These are phyloP conservation scores for Penicillium dipodomyicola DNA, from an alignment of 495 filamentous ascomycete genomes.

Conservation along the genomic window DNA sequence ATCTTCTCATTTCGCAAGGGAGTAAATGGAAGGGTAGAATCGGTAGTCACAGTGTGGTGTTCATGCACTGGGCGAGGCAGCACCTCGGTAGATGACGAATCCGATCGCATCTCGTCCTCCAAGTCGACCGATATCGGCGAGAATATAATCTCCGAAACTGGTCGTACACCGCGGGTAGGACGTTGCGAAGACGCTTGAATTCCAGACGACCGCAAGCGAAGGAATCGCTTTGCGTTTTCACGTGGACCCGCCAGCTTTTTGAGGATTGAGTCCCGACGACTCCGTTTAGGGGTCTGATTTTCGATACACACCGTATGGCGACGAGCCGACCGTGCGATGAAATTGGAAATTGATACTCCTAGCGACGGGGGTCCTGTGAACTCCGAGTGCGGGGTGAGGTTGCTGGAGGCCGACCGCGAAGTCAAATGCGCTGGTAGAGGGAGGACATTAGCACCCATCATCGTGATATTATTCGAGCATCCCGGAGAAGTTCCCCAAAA, in stretches of 20 bases:
- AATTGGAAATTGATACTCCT: slow-evolving; percentile 22
- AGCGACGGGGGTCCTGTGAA: slow-evolving; percentile 20
- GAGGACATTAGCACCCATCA: slow-evolving; percentile 38
- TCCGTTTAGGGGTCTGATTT: slow-evolving; percentile 29
- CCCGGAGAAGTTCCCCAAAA: slow-evolving; percentile 9
- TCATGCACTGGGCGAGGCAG: slow-evolving; percentile 29
- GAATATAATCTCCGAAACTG: slow-evolving; percentile 45
- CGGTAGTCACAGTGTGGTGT: slow-evolving; percentile 22
- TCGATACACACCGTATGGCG: slow-evolving; percentile 22
- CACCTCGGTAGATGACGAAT: slow-evolving; percentile 32
- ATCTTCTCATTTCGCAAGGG: slow-evolving; percentile 58
- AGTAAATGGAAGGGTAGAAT: slow-evolving; percentile 36
- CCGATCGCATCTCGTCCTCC: slow-evolving; percentile 30
- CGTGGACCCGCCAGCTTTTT: slow-evolving; percentile 49
- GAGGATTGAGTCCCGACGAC: slow-evolving; percentile 35
- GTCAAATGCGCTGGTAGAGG: slow-evolving; percentile 27
- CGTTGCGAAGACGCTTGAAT: slow-evolving; percentile 26
- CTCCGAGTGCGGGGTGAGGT: slow-evolving; percentile 23
- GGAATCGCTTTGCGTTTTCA: slow-evolving; percentile 51
- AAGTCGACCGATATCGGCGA: slow-evolving; percentile 34
- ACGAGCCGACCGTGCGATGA: slow-evolving; percentile 30
- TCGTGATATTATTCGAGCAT: slow-evolving; percentile 24
- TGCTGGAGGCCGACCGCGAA: slow-evolving; percentile 28
- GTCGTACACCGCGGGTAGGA: slow-evolving; percentile 28
- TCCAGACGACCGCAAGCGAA: slow-evolving; percentile 42